Base-by-base conservation (phyloP, 2,329 filamentous ascomycete genomes). In the Diplodia seriata region DNA sequence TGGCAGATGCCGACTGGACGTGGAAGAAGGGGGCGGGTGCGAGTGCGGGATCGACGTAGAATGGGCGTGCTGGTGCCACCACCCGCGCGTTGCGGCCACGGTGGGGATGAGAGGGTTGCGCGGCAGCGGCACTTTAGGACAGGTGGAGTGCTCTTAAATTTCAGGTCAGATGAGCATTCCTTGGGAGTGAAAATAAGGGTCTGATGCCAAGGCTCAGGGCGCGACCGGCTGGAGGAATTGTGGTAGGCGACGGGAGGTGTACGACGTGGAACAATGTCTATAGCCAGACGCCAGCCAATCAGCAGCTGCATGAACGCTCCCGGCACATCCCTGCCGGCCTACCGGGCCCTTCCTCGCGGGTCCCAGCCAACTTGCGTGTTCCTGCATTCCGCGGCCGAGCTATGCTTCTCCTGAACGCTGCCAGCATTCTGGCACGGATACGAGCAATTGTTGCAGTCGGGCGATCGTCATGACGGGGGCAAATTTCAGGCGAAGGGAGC, bases 1-100 rank as follows among this genome's bases (percentile, higher is more conserved):
- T 65, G 62, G 61, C 36, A 65, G 64, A 66, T 49, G 66, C 66
- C 49, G 66, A 68, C 31, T 53, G 47, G 56, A n/a, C 56, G 50
- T 68, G 66, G 66, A 66, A 66, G 53, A 47, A 66, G 47, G 43
- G 47, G 59, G 47, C 29, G 29, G 29, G 23, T 38, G 47, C 29
- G 29, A n/a, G 23, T 38, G 43, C 59, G 31, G 59, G 59, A 63
- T 63, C 59, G n/a, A 38, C 43, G 29, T 63, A 63, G 47, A 51
- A 26, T 11, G 47, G 26, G 47, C 29, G 40, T 26, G 59, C 59
- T 26, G 43, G 59, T 51, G 59, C 5, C 59, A 51, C 59, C 14
- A n/a, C 8, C 20, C 33, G 40, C 31, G 57, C 57, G n/a, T 15
- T 62, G 43, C 40, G 47, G 55, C 14, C 12, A 26, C 57, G 31